Evolutionary conservation across 2,329 filamentous ascomycete genomes (phyloP), one percentile per base, ranked within the genome.

Genomic region (Cyphellophora europaea): DNA sequence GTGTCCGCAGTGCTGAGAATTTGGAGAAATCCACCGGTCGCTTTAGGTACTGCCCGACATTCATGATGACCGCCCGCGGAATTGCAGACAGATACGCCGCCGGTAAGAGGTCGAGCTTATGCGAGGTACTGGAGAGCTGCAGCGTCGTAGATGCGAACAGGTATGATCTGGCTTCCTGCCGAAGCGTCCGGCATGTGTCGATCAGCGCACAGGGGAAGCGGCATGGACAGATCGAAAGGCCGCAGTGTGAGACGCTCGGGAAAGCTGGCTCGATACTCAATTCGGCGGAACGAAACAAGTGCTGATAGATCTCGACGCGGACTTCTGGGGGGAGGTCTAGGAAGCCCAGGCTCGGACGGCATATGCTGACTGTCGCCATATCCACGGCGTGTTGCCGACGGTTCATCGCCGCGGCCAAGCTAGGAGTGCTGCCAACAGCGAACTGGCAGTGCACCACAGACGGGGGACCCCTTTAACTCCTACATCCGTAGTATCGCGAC

Each of bases 131-230:
- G 5, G 34, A 27, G 14, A 44, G 18, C 27, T 34, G 34, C 15
- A 43, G 23, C n/a, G 41, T 43, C 5, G 41, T 38, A 17, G 38
- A 19, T 5, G 32, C 14, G 14, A 44, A 11, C 13, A 44, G 30
- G 10, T 38, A 25, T 6, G 38, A 27, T n/a, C 32, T 19, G 2
- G 38, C 33, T 13, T 44, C 41, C 4, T 19, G 6, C 11, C 36
- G 41, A 19, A 41, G 32, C 19, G 33, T 35, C 16, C 32, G 32
- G 30, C 41, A 44, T 2, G 35, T 38, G 14, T 13, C 15, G 11
- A 37, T n/a, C 11, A 41, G 29, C 11, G 32, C 33, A 11, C 27
- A 23, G 3, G 41, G 38, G 18, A 44, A 41, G 6, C 27, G 23
- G 29, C 41, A 43, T 6, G 28, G 30, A 36, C 41, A 43, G 12